A percentile compares a stretch with the other conserved stretches of the same genome.
phyloP scores from a whole-genome alignment of 108 stramenopile species.

The Nitzschia sp. region DNA sequence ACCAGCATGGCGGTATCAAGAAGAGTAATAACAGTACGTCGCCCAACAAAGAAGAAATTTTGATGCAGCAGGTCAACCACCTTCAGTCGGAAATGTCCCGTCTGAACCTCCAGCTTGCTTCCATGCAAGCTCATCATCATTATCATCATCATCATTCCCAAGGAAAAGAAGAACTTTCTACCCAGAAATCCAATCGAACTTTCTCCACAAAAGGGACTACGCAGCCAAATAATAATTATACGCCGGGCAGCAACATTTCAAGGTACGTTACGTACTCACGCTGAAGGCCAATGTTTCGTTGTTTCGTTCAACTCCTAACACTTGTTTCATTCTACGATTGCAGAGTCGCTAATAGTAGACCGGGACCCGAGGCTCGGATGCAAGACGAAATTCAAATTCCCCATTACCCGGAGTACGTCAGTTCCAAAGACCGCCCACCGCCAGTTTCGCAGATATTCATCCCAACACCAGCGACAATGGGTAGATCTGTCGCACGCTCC shows the following conservation, averaged over 20 bases:
- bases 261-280: no score
- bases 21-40: no score
- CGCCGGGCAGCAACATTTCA: neutral
- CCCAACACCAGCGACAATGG: neutral
- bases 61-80: neutral
- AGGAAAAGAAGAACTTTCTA: neutral
- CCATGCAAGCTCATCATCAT: neutral
- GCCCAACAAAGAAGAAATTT: neutral
- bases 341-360: no score
- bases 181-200: neutral
- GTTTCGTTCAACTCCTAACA: no score
- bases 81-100: neutral
- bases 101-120: neutral
- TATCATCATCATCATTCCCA: neutral
- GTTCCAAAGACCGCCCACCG: constrained; percentile 1
- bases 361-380: no score
- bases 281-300: no score
- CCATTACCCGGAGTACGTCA: no score
- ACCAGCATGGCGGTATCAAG: no score
- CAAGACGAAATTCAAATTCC: no score
- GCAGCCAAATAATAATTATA: neutral
- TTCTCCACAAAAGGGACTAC: constrained; percentile 1
- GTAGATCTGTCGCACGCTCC: no score
- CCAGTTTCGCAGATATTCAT: constrained; percentile 1
- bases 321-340: no score